Evolutionary conservation across 345 rosid species (phyloP).

Genomic region (Aurinia saxatilis): DNA sequence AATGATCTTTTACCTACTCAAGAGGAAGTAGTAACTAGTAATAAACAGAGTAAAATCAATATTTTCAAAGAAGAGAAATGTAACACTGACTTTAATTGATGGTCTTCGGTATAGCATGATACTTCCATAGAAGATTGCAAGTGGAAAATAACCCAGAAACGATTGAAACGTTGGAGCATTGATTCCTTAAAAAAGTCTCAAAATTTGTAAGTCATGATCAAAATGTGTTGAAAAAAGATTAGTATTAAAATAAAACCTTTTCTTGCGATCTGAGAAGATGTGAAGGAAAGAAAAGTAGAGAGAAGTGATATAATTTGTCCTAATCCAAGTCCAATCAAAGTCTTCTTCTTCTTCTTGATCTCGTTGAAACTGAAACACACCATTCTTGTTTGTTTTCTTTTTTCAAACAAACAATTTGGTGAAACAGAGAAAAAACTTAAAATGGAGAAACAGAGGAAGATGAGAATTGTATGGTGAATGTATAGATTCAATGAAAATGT

Average conservation of each 20-base stretch:
- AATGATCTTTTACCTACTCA: neutral
- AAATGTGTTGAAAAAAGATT: too few species aligned
- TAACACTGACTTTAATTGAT: constrained; percentile 37
- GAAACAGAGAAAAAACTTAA: too few species aligned
- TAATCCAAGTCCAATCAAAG: constrained; percentile 56
- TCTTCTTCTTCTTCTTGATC: constrained; percentile 46
- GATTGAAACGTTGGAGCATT: constrained; percentile 56
- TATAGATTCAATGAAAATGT: too few species aligned
- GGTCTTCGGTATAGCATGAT: constrained; percentile 38
- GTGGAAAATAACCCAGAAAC: constrained; percentile 36
- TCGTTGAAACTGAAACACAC: constrained; percentile 27
- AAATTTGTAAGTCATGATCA: neutral
- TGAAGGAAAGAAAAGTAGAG: constrained; percentile 43
- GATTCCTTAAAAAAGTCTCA: constrained; percentile 28
- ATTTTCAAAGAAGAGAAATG: neutral
- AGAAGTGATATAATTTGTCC: constrained; percentile 76
- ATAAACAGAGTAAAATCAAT: too few species aligned
- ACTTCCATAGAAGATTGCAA: constrained; percentile 51
- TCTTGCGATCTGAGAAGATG: constrained; percentile 56
- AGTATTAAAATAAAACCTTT: constrained; percentile 34
- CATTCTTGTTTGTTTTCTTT: constrained; percentile 18
- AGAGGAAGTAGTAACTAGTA: neutral
- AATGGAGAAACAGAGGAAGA: neutral
- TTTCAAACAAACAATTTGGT: neutral
- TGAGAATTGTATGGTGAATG: too few species aligned